Evolutionary conservation across 345 rosid species (phyloP), one percentile per base, ranked within the genome.

Genomic region (Euclidium syriacum): DNA sequence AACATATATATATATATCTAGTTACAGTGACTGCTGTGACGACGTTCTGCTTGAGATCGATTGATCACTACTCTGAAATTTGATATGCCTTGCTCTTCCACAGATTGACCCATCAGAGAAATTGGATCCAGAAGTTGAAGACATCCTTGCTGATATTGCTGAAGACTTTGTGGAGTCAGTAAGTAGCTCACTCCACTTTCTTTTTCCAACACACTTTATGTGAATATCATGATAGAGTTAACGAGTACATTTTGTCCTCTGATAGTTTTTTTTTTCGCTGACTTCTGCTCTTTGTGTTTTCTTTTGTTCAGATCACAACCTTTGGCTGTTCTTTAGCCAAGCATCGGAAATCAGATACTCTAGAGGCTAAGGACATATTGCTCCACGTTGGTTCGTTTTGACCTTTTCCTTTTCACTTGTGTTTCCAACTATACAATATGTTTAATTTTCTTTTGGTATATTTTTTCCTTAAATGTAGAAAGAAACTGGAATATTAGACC

Each of bases 281-380:
- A 57, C 20, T 43, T 34, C 25, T 29, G 15, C 75, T 64, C 53
- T 19, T 56, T 22, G 54, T 51, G 29, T 58, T 49, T 47, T 29
- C 0, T 44, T 50, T 44, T 3, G 22, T 66, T 6, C 83, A 90
- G 99, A 84, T 94, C 65, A 90, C 97, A 43, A 73, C 96, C 18
- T 94, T 94, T 74, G 91, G 99, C 47, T 94, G 99, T 85, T 83
- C 91, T 46, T 78, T 94, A 69, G 99, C 99, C 44, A 94, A 90
- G 78, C 99, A 90, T 80, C 76, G 97, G 49, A 94, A 90, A 74
- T 94, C 99, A 27, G 85, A 85, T 53, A 81, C 83, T 32, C 74
- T 94, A 78, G 99, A 94, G 80, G 96, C 96, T 57, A 94, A 89
- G 76, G 99, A 94, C 75, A 84, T 94, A 72, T 87, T 94, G 72